A percentile compares a stretch with the other conserved stretches of the same genome.
Evolutionary conservation across 495 filamentous ascomycete species (phyloP).

Genomic region (Arthonia radiata): DNA sequence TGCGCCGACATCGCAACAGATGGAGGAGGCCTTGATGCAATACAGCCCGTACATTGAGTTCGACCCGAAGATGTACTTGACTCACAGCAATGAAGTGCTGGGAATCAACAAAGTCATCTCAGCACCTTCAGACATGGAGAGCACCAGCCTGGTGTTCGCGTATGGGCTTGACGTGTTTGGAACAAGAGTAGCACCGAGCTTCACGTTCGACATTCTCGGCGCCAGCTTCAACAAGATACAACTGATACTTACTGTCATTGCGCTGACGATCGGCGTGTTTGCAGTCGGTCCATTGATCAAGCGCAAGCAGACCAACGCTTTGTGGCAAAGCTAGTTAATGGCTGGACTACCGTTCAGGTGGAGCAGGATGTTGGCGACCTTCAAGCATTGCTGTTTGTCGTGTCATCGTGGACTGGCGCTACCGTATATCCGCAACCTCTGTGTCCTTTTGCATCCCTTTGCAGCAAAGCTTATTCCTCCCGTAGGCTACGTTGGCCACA

Average conservation of each 20-base stretch:
- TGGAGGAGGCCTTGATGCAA: constrained; percentile 56
- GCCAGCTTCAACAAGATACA: constrained; percentile 81
- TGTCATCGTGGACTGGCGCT: too few species aligned
- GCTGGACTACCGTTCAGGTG: too few species aligned
- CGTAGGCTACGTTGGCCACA: too few species aligned
- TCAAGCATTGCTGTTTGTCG: too few species aligned
- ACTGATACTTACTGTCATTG: constrained; percentile 58
- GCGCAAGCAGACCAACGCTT: too few species aligned
- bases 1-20: constrained; percentile 54
- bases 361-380: too few species aligned
- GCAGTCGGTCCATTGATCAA: constrained; percentile 66
- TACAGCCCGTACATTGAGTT: constrained; percentile 61
- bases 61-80: constrained; percentile 56
- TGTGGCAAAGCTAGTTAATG: too few species aligned
- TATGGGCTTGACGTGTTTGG: constrained; percentile 79
- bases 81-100: constrained; percentile 60
- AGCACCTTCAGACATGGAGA: constrained; percentile 61
- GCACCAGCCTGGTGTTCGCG: constrained; percentile 73
- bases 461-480: too few species aligned
- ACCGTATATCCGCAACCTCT: too few species aligned
- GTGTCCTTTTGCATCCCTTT: too few species aligned
- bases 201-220: constrained; percentile 73
- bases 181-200: constrained; percentile 58
- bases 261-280: constrained; percentile 43
- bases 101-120: constrained; percentile 51